These are phyloP conservation scores for Trichoderma afroharzianum DNA, from an alignment of 2,329 filamentous ascomycete genomes.

Conservation along the genomic window DNA sequence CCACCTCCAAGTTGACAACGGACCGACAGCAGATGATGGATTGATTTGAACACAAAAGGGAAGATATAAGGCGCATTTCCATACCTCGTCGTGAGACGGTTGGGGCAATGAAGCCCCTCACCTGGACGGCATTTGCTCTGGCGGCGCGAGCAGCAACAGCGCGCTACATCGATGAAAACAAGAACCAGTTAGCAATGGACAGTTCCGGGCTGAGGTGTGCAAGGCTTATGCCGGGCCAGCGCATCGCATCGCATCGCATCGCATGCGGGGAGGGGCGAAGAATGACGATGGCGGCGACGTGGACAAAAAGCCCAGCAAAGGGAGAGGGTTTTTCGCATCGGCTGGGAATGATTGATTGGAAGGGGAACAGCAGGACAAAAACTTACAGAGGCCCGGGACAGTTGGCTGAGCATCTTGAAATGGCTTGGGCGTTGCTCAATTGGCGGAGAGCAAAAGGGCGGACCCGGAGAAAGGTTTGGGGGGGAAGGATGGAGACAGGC, in stretches of 20 bases:
- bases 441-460: conserved; percentile 3
- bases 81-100: conserved; percentile 61
- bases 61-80: conserved; percentile 28
- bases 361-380: background rate
- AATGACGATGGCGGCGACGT: conserved; percentile 2
- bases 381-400: conserved; percentile 56
- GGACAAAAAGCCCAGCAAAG: background rate
- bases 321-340: background rate
- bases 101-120: conserved; percentile 57
- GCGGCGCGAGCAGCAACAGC: conserved; percentile 47
- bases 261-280: conserved; percentile 19
- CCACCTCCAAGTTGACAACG: background rate
- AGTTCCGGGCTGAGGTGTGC: background rate
- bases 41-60: background rate
- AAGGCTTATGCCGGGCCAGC: conserved; percentile 34
- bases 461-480: background rate
- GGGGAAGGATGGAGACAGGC: conserved; percentile 25
- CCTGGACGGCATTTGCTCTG: conserved; percentile 41
- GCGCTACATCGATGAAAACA: conserved; percentile 17
- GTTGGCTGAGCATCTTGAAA: conserved; percentile 51
- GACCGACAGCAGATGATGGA: background rate
- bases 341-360: background rate
- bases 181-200: conserved; percentile 7
- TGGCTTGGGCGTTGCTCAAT: conserved; percentile 44
- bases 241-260: conserved; percentile 40